These are phyloP conservation scores for Jamesozyma jinghongensis DNA, from an alignment of 805 yeast species.

Conservation along the genomic window DNA sequence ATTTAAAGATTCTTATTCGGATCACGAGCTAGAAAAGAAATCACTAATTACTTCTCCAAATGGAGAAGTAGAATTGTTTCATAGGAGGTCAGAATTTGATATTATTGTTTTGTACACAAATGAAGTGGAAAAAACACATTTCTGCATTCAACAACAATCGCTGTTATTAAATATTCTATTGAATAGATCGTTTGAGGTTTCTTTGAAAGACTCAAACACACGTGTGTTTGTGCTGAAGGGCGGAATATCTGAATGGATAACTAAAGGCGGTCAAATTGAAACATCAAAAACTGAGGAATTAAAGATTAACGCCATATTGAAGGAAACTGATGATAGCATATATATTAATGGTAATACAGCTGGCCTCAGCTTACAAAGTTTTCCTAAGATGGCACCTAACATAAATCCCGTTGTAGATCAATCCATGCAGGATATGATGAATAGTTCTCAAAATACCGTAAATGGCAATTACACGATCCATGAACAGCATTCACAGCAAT, in stretches of 20 bases:
- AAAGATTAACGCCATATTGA: background rate
- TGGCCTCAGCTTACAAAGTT: conserved; percentile 13
- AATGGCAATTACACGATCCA: conserved; percentile 7
- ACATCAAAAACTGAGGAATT: background rate
- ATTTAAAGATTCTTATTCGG: conserved; percentile 41
- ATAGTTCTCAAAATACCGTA: conserved; percentile 6
- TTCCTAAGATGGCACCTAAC: conserved; percentile 16
- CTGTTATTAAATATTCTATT: conserved; percentile 18
- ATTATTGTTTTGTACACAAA: conserved; percentile 49
- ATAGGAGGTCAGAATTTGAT: conserved; percentile 46
- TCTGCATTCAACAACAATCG: conserved; percentile 17
- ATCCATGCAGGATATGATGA: conserved; percentile 21
- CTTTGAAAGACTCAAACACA: conserved; percentile 10
- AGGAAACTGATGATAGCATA: conserved; percentile 10
- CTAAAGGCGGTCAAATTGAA: conserved; percentile 8
- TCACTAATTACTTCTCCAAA: conserved; percentile 50
- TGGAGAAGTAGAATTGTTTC: conserved; percentile 46
- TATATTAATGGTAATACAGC: conserved; percentile 21
- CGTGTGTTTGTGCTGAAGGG: conserved; percentile 17
- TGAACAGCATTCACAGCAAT: conserved; percentile 13
- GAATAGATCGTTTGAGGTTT: conserved; percentile 24
- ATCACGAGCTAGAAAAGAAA: conserved; percentile 56
- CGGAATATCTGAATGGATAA: conserved; percentile 23
- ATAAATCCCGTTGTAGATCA: conserved; percentile 12
- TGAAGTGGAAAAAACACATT: conserved; percentile 11